phyloP scores from a whole-genome alignment of 108 stramenopile genomes.

The Pelagomonas calceolata region DNA sequence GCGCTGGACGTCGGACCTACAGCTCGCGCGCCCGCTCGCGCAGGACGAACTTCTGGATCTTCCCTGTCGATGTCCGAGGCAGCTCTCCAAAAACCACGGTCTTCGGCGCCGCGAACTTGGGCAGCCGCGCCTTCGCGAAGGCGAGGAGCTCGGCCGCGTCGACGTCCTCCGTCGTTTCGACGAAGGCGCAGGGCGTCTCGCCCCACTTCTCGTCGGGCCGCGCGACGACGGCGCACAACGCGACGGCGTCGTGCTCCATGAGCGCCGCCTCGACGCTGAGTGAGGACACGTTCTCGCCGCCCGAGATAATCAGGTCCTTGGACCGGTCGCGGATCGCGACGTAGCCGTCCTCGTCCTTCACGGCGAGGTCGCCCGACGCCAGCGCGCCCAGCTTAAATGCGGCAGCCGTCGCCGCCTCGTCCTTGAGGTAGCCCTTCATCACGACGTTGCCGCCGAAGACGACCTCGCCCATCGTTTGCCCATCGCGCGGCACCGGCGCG shows the following conservation, averaged over 20 bases:
- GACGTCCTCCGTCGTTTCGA: background rate
- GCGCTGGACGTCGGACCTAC: no score
- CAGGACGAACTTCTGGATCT: background rate
- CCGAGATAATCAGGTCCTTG: conserved; percentile 22
- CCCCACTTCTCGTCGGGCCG: background rate
- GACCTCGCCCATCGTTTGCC: conserved; percentile 1
- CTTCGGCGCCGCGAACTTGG: background rate
- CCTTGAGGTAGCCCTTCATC: conserved; percentile 17
- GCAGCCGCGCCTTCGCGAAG: background rate
- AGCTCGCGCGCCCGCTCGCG: background rate
- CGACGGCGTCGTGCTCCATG: background rate
- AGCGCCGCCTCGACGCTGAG: conserved; percentile 14
- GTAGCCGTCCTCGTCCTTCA: conserved; percentile 17
- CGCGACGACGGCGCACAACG: conserved; percentile 1
- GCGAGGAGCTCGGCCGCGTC: background rate
- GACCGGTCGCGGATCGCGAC: conserved; percentile 9
- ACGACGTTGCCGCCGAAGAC: conserved; percentile 10
- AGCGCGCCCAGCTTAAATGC: conserved; percentile 4
- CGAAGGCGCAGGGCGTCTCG: conserved; percentile 1
- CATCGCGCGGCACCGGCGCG: background rate
- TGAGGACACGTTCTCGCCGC: conserved; percentile 20
- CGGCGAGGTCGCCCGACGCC: conserved; percentile 17
- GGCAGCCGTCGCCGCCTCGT: conserved; percentile 7
- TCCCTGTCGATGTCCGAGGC: background rate
- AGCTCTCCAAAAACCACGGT: background rate